phyloP scores from a whole-genome alignment of 176 grass and related monocot genomes.

The Rhipidocladum racemiflorum region DNA sequence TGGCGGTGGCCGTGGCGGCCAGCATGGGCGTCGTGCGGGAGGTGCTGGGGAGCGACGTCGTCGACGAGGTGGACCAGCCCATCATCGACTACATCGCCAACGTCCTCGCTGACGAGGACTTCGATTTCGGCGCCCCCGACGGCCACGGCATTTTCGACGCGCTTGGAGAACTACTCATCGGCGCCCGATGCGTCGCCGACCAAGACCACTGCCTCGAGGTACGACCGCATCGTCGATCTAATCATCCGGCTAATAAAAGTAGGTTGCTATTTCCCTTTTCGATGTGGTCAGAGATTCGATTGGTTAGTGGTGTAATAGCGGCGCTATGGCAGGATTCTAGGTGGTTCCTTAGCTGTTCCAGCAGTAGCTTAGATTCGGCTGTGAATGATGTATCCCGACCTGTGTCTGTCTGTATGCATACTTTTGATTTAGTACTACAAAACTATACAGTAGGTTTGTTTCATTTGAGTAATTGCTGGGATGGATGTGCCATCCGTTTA shows the following conservation, averaged over 20 bases:
- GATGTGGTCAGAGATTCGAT: not conserved
- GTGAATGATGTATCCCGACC: not conserved
- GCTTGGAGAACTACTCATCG: conserved; percentile 86
- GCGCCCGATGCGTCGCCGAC: conserved; percentile 68
- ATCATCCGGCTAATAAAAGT: not conserved
- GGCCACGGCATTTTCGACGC: conserved; percentile 80
- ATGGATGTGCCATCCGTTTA: not conserved
- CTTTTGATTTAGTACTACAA: not conserved
- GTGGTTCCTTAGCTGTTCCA: not conserved
- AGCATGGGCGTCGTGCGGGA: conserved; percentile 84
- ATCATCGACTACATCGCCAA: conserved; percentile 95
- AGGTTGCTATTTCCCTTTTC: not conserved
- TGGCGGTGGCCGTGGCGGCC: conserved; percentile 39
- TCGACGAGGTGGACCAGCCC: conserved; percentile 67
- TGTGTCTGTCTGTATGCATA: no score
- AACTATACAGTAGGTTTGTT: not conserved
- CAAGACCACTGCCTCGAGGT: conserved; percentile 63
- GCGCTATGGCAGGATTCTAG: not conserved
- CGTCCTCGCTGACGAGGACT: conserved; percentile 96
- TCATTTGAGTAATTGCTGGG: not conserved
- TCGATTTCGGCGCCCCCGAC: conserved; percentile 74
- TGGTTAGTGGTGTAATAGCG: not conserved
- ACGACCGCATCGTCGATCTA: not conserved
- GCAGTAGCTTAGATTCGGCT: not conserved
- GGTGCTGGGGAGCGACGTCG: conserved; percentile 56